These are phyloP conservation scores for Silene uniflora DNA, from an alignment of 148 eudicot species.

Conservation along the genomic window DNA sequence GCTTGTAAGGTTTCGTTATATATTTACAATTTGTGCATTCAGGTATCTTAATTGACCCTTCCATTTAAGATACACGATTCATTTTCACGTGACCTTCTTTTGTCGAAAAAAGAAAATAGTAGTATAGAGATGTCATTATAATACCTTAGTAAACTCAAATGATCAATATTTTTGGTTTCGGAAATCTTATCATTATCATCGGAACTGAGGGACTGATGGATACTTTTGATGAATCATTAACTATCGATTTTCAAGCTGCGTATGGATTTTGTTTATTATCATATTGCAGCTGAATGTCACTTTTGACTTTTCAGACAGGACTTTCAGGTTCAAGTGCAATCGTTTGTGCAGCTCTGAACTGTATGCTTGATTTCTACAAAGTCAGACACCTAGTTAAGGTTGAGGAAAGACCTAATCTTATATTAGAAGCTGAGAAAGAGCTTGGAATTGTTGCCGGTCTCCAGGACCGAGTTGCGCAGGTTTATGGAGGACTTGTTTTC, in stretches of 20 bases:
- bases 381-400: constrained; percentile 71
- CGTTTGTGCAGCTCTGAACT: constrained; percentile 92
- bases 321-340: constrained; percentile 96
- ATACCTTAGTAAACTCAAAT: not conserved
- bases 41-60: no score
- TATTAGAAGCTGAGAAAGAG: constrained; percentile 87
- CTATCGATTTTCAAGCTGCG: not conserved
- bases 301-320: constrained; percentile 61
- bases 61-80: no score
- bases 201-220: not conserved
- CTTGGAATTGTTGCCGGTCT: constrained; percentile 98
- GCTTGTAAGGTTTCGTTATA: no score
- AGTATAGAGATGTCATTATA: no score
- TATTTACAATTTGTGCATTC: no score
- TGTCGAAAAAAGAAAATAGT: no score
- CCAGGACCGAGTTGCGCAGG: constrained; percentile 92
- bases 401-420: constrained; percentile 75
- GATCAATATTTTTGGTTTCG: not conserved
- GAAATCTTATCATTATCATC: not conserved
- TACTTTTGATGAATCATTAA: not conserved
- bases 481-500: constrained; percentile 89
- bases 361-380: constrained; percentile 85
- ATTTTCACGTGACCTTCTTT: no score
- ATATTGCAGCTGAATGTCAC: constrained; percentile 9
- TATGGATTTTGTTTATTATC: not conserved